A percentile compares a stretch with the other conserved stretches of the same genome.
These are phyloP conservation scores for Ogataea chonburiensis DNA, from an alignment of 805 yeast species.

Conservation along the genomic window DNA sequence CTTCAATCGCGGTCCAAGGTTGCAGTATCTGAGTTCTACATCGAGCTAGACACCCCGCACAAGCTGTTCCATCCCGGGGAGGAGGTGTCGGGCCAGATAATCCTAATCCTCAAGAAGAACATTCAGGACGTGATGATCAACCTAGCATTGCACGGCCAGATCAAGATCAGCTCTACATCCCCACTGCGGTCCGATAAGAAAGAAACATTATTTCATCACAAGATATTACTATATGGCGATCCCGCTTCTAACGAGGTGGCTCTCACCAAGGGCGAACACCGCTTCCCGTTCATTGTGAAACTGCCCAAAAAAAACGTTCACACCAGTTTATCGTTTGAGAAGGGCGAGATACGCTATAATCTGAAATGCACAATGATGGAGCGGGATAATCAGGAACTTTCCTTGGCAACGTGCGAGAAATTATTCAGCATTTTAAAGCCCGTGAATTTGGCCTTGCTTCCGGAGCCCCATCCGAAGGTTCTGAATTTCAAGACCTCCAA, in stretches of 20 bases:
- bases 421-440: conserved; percentile 65
- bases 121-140: conserved; percentile 52
- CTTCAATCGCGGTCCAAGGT: conserved; percentile 23
- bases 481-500: conserved; percentile 56
- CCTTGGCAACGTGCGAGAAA: conserved; percentile 50
- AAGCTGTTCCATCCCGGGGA: conserved; percentile 80
- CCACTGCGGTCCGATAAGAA: conserved; percentile 51
- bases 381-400: conserved; percentile 26
- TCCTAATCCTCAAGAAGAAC: conserved; percentile 55
- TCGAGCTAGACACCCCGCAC: conserved; percentile 72
- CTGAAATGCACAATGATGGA: conserved; percentile 39
- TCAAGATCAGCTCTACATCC: conserved; percentile 53
- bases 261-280: conserved; percentile 80
- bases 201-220: conserved; percentile 54
- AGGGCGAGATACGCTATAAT: conserved; percentile 73
- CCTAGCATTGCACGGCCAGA: conserved; percentile 54
- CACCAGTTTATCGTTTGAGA: conserved; percentile 78
- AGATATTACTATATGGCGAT: conserved; percentile 57
- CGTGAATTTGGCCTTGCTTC: conserved; percentile 64
- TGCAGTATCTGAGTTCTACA: conserved; percentile 60
- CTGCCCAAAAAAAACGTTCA: conserved; percentile 72
- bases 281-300: conserved; percentile 81
- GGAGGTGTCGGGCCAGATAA: conserved; percentile 60
- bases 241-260: conserved; percentile 23
- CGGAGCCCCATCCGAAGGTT: conserved; percentile 64